Conservation (phyloP, 257 asterid species). For the Rauvolfia tetraphylla region DNA sequence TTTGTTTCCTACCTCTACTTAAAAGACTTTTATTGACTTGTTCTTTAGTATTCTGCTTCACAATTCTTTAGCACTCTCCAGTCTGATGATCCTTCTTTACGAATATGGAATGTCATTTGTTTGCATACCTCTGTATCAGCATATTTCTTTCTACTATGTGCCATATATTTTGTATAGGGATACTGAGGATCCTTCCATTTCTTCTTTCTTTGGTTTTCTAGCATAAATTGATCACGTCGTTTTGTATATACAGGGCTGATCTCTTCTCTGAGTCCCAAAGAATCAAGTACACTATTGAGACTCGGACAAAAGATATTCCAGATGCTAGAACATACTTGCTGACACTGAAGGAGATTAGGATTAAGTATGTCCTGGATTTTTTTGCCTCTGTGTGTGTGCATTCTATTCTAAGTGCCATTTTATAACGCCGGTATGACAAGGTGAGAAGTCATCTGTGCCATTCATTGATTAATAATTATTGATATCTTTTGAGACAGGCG, state of each 20-base stretch:
- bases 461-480: not conserved
- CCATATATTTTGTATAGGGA: not conserved
- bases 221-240: not conserved
- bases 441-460: not conserved
- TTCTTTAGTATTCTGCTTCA: not conserved
- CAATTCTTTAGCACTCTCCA: not conserved
- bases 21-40: not conserved
- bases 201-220: not conserved
- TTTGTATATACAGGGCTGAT: conserved; percentile 60
- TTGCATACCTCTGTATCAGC: not conserved
- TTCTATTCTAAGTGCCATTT: not conserved
- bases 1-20: not conserved
- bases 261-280: conserved; percentile 81
- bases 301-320: conserved; percentile 72
- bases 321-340: conserved; percentile 84
- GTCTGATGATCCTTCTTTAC: not conserved
- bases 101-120: not conserved
- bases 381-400: not conserved
- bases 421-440: not conserved
- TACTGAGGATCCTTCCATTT: not conserved
- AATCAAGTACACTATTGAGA: conserved; percentile 69
- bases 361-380: conserved; percentile 52
- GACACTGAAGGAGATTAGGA: conserved; percentile 73
- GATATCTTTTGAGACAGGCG: conserved; percentile 49
- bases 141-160: not conserved